A percentile compares a stretch with the other conserved stretches of the same genome.
Conservation (phyloP, 768 basidiomycete species). For the Agrocybe chaxingu region DNA sequence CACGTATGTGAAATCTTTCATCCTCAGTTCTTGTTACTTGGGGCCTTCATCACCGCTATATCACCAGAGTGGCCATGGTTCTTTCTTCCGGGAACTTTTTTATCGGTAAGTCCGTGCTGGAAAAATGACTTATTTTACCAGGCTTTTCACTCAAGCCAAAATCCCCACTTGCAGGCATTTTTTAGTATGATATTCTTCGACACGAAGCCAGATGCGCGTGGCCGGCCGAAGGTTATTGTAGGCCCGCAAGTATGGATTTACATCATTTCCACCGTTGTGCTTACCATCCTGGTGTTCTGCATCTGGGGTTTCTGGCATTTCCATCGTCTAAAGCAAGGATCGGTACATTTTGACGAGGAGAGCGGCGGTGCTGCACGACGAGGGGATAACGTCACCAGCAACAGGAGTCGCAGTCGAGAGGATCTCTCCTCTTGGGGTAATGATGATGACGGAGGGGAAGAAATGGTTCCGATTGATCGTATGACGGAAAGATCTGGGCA, state of each 20-base stretch:
- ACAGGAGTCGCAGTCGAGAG: too few species aligned
- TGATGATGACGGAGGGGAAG: too few species aligned
- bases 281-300: conserved; percentile 8
- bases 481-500: too few species aligned
- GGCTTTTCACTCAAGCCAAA: neutral
- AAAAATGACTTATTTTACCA: neutral
- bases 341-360: too few species aligned
- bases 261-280: conserved; percentile 3
- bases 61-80: conserved; percentile 7
- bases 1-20: conserved; percentile 2
- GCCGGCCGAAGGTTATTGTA: neutral
- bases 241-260: conserved; percentile 9
- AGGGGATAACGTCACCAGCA: too few species aligned
- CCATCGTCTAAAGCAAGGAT: too few species aligned
- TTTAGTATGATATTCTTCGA: conserved; percentile 12
- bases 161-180: neutral
- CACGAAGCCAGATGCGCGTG: neutral
- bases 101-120: conserved; percentile 4
- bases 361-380: too few species aligned
- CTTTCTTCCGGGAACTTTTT: conserved; percentile 10
- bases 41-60: neutral
- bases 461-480: too few species aligned
- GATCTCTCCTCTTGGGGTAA: too few species aligned
- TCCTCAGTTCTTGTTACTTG: neutral
- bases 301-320: conserved; percentile 4